Conservation (phyloP, 148 eudicot species). For the Arbutus unedo region DNA sequence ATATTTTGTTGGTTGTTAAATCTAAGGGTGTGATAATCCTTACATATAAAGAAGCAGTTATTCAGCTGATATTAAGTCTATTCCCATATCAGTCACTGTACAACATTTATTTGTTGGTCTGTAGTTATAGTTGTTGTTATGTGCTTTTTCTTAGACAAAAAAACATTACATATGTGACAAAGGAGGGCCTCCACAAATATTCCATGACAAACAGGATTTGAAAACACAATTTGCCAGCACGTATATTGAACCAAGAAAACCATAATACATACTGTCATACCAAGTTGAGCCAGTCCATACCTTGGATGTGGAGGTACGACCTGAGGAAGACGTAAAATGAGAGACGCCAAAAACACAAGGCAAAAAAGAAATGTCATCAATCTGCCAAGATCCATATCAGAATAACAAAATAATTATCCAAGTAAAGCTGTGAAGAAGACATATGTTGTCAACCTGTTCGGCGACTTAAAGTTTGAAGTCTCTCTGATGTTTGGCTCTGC, state of each 20-base stretch:
- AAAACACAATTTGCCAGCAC: not conserved
- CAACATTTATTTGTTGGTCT: not conserved
- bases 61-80: not conserved
- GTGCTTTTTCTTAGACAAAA: not conserved
- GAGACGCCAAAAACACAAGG: not conserved
- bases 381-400: not conserved
- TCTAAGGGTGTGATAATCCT: too few species aligned
- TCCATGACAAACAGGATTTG: slow-evolving; percentile 12
- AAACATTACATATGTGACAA: not conserved
- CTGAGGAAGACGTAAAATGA: slow-evolving; percentile 33
- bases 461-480: slow-evolving; percentile 56
- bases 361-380: slow-evolving; percentile 8
- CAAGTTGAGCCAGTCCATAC: slow-evolving; percentile 46
- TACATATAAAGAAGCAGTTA: not conserved
- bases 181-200: not conserved
- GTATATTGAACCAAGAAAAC: slow-evolving; percentile 7
- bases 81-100: not conserved
- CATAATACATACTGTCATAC: slow-evolving; percentile 25
- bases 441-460: slow-evolving; percentile 55
- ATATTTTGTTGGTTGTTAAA: too few species aligned
- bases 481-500: slow-evolving; percentile 85
- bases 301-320: slow-evolving; percentile 52
- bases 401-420: not conserved
- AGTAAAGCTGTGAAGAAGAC: not conserved
- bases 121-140: not conserved